Base-by-base conservation (phyloP, 129 eudicot genomes). In the Chrysanthemum seticuspe region DNA sequence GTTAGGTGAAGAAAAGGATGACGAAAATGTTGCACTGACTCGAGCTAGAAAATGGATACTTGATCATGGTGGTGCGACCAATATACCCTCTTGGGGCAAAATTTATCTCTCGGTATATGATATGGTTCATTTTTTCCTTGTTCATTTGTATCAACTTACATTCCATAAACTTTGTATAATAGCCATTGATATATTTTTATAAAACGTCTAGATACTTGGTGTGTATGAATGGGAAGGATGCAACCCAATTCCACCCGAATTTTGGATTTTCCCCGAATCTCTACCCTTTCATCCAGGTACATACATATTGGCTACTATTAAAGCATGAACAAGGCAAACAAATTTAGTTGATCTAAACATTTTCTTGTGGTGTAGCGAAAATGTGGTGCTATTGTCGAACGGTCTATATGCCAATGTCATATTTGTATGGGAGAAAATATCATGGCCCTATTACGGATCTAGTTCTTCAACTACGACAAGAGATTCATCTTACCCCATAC, bases 241-340 rank as follows among this genome's bases (percentile, higher is more conserved):
- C 80, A 90, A 87, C 79, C 96, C 96, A 15, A 18, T 90, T n/a
- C 91, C 96, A 67, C 96, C 91, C 44, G 93, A 90, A 58, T 90
- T 90, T 21, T 90, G 96, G 96, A 82, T 87, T 50, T 87, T 90
- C 62, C 93, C 96, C 11, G 63, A 83, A 58, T 4, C 63, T 13
- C 66, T 87, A 12, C 96, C 91, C 14, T 90, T 69, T 81, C 96
- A 90, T 85, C 96, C 92, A 50, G 92, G 96, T 85, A 13, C 55
- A 19, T 50, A 36, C 31, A 23, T 59, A 18, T 13, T 48, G 2
- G 21, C 21, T 19, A 19, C 21, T 19, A 19, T 19, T 19, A 19
- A 19, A 19, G 21, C 21, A 19, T 19, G 21, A 19, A 19, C 36
- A 31, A 31, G 6, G 36, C 5, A 31, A 31, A 31, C 36, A 31